Base-by-base conservation (phyloP, 331 rosid genomes). In the Quercus phellos region DNA sequence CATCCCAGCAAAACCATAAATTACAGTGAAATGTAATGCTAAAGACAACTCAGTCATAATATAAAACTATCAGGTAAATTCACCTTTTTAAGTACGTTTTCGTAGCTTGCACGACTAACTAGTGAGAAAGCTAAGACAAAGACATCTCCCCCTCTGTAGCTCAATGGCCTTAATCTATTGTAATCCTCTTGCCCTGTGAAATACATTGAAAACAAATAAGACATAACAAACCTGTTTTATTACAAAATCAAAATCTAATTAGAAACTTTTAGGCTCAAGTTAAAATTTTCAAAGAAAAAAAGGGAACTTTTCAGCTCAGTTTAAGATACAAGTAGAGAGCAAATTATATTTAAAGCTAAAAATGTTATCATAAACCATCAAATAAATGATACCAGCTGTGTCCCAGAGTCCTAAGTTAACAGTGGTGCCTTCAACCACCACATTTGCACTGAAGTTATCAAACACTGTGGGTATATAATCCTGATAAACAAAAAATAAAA, bases 81-180 rank as follows among this genome's bases (percentile, higher is more conserved):
- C 68, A 94, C 99, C 97, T 94, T 94, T 85, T 94, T 94, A 73
- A 86, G 78, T 73, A 94, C 88, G 73, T 94, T 94, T 88, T 94
- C 99, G 51, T 89, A 94, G 85, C 99, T 94, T 16, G 99, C 97
- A 13, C 94, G 97, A 82, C 99, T 94, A 80, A 94, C 94, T 75
- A 94, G 78, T 55, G 99, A 94, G 86, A 94, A 94, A 79, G 99
- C 96, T 73, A 94, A 75, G 78, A 94, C 96, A 87, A 94, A 94
- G 21, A 94, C 99, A 88, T 94, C 99, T 53, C 90, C 99, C 38
- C 98, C 98, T 74, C 99, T 88, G 88, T 94, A 94, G 85, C 99
- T 94, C 85, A 94, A 86, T 43, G 99, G 99, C 88, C 99, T 94
- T 70, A 94, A 72, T 70, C 99, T 85, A 80, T 94, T 94, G 88